phyloP scores from a whole-genome alignment of 2,329 filamentous ascomycete genomes.

The Chaetomium strumarium region DNA sequence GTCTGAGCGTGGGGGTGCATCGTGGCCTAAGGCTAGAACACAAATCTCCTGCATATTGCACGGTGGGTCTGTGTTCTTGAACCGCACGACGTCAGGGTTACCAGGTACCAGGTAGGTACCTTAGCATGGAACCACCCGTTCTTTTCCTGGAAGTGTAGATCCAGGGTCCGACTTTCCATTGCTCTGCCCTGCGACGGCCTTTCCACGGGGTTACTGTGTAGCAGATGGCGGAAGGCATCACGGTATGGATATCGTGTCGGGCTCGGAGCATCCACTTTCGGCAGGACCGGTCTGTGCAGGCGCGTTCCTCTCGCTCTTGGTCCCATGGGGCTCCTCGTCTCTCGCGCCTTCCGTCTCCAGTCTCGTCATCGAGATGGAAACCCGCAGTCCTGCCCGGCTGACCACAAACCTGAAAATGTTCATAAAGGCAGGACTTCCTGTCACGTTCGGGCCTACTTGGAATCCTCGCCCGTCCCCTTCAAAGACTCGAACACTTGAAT shows the following conservation, averaged over 20 bases:
- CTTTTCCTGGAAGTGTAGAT: too few relatives aligned
- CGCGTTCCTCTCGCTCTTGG: not conserved
- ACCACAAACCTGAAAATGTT: not conserved
- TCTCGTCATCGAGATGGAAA: slow-evolving; percentile 4
- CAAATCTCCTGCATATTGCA: too few relatives aligned
- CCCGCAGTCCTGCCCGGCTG: not conserved
- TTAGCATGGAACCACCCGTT: too few relatives aligned
- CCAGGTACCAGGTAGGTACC: too few relatives aligned
- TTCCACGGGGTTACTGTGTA: not conserved
- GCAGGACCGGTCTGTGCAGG: slow-evolving; percentile 6
- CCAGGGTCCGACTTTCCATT: too few relatives aligned
- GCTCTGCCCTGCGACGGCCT: too few relatives aligned
- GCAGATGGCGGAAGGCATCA: not conserved
- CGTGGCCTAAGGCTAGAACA: too few relatives aligned
- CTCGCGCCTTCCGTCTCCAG: slow-evolving; percentile 6
- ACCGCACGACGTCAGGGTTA: too few relatives aligned
- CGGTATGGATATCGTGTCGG: not conserved
- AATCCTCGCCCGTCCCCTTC: not conserved
- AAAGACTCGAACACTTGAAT: not conserved
- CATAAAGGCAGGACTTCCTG: not conserved
- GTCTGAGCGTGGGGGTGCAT: too few relatives aligned
- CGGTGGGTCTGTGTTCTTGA: too few relatives aligned
- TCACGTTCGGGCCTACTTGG: not conserved
- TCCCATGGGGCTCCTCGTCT: slow-evolving; percentile 8
- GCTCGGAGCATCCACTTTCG: slow-evolving; percentile 8